Evolutionary conservation across 192 early-diverging fungal genomes (phyloP), one percentile per base, ranked within the genome.

Genomic region (Jimgerdemannia flammicorona): DNA sequence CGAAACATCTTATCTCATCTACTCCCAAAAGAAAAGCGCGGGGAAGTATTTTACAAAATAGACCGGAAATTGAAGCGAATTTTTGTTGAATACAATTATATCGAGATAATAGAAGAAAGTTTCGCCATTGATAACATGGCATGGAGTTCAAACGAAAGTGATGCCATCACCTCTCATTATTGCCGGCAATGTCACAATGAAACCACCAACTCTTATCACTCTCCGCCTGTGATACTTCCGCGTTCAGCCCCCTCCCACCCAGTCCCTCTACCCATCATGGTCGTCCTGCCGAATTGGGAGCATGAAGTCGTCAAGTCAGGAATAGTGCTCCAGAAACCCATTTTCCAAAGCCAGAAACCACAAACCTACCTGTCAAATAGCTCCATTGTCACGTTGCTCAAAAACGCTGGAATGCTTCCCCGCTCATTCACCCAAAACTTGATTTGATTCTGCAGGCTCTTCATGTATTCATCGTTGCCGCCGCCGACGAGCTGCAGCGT

Each of bases 351-450:
- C 6, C 14, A 2, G 14, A 14, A 0, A 59, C 49, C 14, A 59
- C 6, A 71, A 43, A 69, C 69, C 72, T 80, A 78, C 69, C 81
- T 44, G 67, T 90, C 91, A 74, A 91, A 89, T 68, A 91, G 80
- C 70, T 90, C 84, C 73, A 95, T 72, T 3, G 93, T 94, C 3
- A 92, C 85, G 20, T 85, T 83, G 40, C 94, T 94, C 80, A 97
- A 75, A 81, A 95, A 95, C 10, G 90, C 93, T 14, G 95, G 95
- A 70, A 95, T 93, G 69, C 89, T 90, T 40, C 90, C 88, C 9
- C 86, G 77, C 75, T 93, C 86, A 42, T 86, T 83, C 7, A 97
- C 82, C 83, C 91, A 95, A 75, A 85, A 89, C 43, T 89, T 75
- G 41, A 89, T 88, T 70, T 88, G 78, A 70, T 84, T 85, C 49